Evolutionary conservation across 2,329 filamentous ascomycete genomes (phyloP).

Genomic region (Phyllosticta citrichinensis): DNA sequence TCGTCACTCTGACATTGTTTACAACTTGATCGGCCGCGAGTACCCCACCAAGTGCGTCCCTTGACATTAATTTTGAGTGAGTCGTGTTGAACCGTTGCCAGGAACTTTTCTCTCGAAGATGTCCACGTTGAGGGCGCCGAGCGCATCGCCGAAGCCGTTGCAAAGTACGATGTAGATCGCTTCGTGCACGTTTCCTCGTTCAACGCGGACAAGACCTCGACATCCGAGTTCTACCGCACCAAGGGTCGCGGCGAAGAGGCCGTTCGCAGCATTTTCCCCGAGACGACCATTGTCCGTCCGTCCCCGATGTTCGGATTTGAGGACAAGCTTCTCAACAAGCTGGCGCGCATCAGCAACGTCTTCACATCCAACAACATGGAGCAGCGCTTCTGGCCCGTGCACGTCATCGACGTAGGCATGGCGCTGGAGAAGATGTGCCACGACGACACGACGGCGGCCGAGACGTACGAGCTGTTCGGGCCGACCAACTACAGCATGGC

Average conservation of each 20-base stretch:
- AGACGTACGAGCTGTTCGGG: constrained; percentile 92
- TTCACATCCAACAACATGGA: constrained; percentile 90
- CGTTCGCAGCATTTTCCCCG: constrained; percentile 81
- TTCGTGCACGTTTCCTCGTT: constrained; percentile 96
- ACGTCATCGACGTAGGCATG: constrained; percentile 81
- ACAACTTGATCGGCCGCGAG: constrained; percentile 88
- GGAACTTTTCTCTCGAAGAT: constrained; percentile 88
- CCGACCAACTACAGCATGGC: constrained; percentile 84
- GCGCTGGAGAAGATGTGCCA: constrained; percentile 84
- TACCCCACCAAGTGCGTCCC: constrained; percentile 84
- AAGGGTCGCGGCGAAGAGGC: constrained; percentile 81
- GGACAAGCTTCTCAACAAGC: constrained; percentile 78
- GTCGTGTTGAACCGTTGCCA: constrained; percentile 23
- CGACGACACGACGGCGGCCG: constrained; percentile 78
- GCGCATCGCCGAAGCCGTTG: constrained; percentile 85
- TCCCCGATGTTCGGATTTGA: constrained; percentile 93
- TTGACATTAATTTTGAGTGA: not conserved
- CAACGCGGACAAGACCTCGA: constrained; percentile 71
- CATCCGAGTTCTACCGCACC: constrained; percentile 81
- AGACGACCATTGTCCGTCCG: constrained; percentile 92
- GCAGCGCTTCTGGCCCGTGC: constrained; percentile 83
- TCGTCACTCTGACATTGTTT: constrained; percentile 92
- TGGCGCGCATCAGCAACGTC: constrained; percentile 70
- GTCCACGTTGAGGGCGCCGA: constrained; percentile 88
- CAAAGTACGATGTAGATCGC: constrained; percentile 95